Percentiles rank a stretch among this genome's conserved stretches.
These are phyloP conservation scores for Panaeolus papilionaceus DNA, from an alignment of 768 basidiomycete species.

Conservation along the genomic window DNA sequence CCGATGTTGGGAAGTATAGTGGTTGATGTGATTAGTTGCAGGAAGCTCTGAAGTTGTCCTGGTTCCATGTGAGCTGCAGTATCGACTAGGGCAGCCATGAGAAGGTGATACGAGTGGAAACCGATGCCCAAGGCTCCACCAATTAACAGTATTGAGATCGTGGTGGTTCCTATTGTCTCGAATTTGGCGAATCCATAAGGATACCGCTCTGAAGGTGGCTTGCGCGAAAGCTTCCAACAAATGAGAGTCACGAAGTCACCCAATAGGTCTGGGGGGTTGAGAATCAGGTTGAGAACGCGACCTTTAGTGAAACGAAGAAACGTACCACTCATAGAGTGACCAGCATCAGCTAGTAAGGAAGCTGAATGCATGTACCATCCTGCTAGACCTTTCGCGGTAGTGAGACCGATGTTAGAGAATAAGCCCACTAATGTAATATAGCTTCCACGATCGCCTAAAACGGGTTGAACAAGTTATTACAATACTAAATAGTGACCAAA, in stretches of 20 bases:
- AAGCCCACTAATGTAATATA: slow-evolving; percentile 88
- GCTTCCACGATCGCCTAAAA: slow-evolving; percentile 78
- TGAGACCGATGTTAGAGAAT: slow-evolving; percentile 81
- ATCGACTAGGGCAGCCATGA: slow-evolving; percentile 74
- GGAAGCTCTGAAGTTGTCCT: slow-evolving; percentile 66
- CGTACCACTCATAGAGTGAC: slow-evolving; percentile 87
- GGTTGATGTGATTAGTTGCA: slow-evolving; percentile 60
- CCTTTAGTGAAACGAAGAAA: slow-evolving; percentile 23
- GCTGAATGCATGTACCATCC: slow-evolving; percentile 93
- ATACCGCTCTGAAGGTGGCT: slow-evolving; percentile 79
- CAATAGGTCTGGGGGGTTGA: slow-evolving; percentile 64
- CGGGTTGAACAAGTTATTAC: slow-evolving; percentile 8
- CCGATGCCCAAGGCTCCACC: slow-evolving; percentile 86
- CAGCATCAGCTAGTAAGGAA: slow-evolving; percentile 91
- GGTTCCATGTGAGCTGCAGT: slow-evolving; percentile 69
- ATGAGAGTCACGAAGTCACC: slow-evolving; percentile 93
- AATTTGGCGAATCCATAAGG: slow-evolving; percentile 94
- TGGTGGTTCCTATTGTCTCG: slow-evolving; percentile 93
- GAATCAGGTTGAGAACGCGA: slow-evolving; percentile 9
- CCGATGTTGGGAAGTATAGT: slow-evolving; percentile 61
- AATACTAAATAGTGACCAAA: neutral
- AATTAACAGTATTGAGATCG: slow-evolving; percentile 86
- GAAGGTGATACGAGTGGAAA: slow-evolving; percentile 87
- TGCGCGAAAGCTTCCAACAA: slow-evolving; percentile 85
- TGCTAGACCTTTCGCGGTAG: slow-evolving; percentile 83